phyloP scores from a whole-genome alignment of 2,329 filamentous ascomycete genomes.

The Chrysoporthe austroafricana region DNA sequence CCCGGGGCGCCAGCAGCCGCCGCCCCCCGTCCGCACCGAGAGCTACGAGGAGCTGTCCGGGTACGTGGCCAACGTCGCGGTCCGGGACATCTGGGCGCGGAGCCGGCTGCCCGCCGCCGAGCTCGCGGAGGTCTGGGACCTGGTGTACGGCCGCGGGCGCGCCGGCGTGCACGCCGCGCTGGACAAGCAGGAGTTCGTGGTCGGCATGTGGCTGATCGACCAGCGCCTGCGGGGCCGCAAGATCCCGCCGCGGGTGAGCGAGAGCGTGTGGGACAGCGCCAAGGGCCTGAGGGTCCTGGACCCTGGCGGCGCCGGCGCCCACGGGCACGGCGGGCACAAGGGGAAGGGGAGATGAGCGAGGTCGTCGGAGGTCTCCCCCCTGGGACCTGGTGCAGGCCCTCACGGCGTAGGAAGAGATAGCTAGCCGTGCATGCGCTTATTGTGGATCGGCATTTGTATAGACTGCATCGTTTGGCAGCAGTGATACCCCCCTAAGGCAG shows the following conservation, averaged over 20 bases:
- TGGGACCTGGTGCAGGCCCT: too few species aligned
- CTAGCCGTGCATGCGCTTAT: not conserved
- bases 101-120: constrained; percentile 70
- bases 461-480: constrained; percentile 13
- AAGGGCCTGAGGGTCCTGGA: constrained; percentile 48
- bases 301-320: constrained; percentile 28
- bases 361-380: not conserved
- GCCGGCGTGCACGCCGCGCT: constrained; percentile 52
- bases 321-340: constrained; percentile 29
- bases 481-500: constrained; percentile 17
- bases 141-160: constrained; percentile 63
- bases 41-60: constrained; percentile 42
- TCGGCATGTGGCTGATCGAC: constrained; percentile 82
- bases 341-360: constrained; percentile 18
- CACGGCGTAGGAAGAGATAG: not conserved
- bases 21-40: constrained; percentile 11
- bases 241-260: constrained; percentile 69
- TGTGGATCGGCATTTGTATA: constrained; percentile 4
- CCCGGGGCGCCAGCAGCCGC: constrained; percentile 11
- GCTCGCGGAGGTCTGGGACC: constrained; percentile 75
- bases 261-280: constrained; percentile 77
- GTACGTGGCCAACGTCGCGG: constrained; percentile 69
- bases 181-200: constrained; percentile 74
- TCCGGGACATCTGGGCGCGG: constrained; percentile 74
- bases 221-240: constrained; percentile 80